A percentile compares a stretch with the other conserved stretches of the same genome.
phyloP scores from a whole-genome alignment of 352 stramenopile species.

The Globisporangium iwayamae region DNA sequence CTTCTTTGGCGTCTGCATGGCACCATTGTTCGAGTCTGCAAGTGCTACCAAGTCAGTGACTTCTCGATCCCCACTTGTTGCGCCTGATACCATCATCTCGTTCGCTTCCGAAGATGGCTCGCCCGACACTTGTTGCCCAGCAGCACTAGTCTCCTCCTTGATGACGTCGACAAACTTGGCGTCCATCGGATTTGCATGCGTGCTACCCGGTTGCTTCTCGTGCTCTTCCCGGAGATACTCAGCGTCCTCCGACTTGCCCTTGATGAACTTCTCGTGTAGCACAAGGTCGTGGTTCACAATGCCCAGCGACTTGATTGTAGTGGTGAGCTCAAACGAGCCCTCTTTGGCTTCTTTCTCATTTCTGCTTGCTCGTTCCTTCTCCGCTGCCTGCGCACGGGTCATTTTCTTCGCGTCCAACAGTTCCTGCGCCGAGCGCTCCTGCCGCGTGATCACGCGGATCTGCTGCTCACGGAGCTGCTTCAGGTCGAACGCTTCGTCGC shows the following conservation, averaged over 20 bases:
- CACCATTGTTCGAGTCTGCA: not conserved
- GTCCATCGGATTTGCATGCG: not conserved
- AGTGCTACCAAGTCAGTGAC: not conserved
- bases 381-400: conserved; percentile 26
- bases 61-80: not conserved
- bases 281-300: conserved; percentile 74
- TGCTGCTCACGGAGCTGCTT: conserved; percentile 57
- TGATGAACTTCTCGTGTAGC: conserved; percentile 66
- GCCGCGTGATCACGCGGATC: conserved; percentile 36
- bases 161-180: conserved; percentile 5
- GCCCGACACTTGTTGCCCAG: not conserved
- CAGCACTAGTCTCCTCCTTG: not conserved
- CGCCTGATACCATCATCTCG: not conserved
- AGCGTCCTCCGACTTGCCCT: conserved; percentile 52
- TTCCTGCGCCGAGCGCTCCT: conserved; percentile 39
- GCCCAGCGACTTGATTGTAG: conserved; percentile 42
- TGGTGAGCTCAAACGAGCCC: conserved; percentile 35
- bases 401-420: conserved; percentile 34
- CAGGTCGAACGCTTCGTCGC: conserved; percentile 61
- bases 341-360: conserved; percentile 8
- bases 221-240: conserved; percentile 53
- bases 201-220: not conserved
- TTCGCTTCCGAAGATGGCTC: conserved; percentile 7
- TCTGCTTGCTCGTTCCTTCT: conserved; percentile 11
- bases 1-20: conserved; percentile 1